Evolutionary conservation across 2,329 filamentous ascomycete species (phyloP).

Genomic region (Nemania sp.): DNA sequence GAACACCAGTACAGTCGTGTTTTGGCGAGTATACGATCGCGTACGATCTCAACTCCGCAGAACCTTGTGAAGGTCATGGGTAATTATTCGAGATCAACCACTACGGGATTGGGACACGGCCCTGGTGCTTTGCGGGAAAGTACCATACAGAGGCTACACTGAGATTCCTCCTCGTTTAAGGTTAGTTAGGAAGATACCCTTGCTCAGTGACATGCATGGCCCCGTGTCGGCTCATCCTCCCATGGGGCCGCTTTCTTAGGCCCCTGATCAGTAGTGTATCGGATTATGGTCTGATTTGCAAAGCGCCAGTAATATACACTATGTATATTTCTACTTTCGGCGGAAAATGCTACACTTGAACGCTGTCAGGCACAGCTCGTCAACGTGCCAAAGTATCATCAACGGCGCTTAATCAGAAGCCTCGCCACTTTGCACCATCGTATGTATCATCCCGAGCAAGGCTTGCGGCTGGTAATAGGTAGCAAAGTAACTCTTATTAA

Average conservation of each 20-base stretch:
- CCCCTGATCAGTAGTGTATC: constrained; percentile 24
- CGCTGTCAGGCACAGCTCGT: constrained; percentile 26
- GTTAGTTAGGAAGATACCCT: constrained; percentile 20
- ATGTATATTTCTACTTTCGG: constrained; percentile 13
- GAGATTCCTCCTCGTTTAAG: constrained; percentile 23
- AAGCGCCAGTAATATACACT: constrained; percentile 17
- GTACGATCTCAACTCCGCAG: background rate
- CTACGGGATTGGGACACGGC: constrained; percentile 17
- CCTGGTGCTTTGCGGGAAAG: constrained; percentile 26
- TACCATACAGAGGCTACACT: constrained; percentile 28
- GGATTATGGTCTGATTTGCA: constrained; percentile 28
- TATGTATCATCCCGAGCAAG: constrained; percentile 28
- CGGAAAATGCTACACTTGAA: constrained; percentile 19
- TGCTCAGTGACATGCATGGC: constrained; percentile 33
- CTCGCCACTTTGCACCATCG: constrained; percentile 19
- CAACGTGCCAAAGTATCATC: constrained; percentile 29
- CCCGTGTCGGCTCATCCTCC: constrained; percentile 38
- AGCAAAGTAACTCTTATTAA: constrained; percentile 17
- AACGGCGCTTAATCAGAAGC: constrained; percentile 23
- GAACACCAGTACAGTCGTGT: background rate
- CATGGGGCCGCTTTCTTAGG: constrained; percentile 32
- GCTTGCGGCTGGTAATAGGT: constrained; percentile 26
- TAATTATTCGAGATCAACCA: constrained; percentile 5
- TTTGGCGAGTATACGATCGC: background rate
- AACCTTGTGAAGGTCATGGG: constrained; percentile 9